A percentile compares a stretch with the other conserved stretches of the same genome.
Conservation (phyloP, 495 filamentous ascomycete species). For the Daldinia vernicosa region DNA sequence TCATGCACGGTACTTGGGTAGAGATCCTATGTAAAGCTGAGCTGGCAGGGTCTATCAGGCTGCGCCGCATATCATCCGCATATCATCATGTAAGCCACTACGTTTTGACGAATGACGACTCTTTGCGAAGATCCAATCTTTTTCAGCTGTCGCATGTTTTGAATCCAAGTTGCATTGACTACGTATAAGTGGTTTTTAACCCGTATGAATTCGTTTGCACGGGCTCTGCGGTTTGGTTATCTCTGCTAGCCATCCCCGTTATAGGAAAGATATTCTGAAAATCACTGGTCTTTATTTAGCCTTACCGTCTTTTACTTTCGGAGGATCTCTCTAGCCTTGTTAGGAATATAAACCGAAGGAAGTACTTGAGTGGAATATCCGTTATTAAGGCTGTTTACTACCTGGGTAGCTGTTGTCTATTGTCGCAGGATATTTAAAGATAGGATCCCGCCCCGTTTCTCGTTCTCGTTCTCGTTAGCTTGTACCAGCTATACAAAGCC, state of each 20-base stretch:
- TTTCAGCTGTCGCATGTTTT: constrained; percentile 7
- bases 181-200: constrained; percentile 3
- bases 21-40: constrained; percentile 18
- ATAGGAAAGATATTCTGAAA: not conserved
- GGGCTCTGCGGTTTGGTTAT: not conserved
- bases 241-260: not conserved
- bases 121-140: constrained; percentile 9
- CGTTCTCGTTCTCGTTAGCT: no score
- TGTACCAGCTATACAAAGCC: not conserved
- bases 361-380: not conserved
- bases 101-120: constrained; percentile 11
- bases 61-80: constrained; percentile 20
- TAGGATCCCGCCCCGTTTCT: not conserved
- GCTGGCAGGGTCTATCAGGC: constrained; percentile 25
- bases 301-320: not conserved
- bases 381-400: not conserved
- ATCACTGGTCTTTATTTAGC: not conserved
- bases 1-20: not conserved
- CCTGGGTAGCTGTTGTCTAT: not conserved
- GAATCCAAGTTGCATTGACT: constrained; percentile 10
- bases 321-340: not conserved
- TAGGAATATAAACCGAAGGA: not conserved
- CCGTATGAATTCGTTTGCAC: not conserved
- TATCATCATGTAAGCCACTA: not conserved
- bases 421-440: constrained; percentile 1